Conservation (phyloP, 257 asterid species). For the Solanum okadae region DNA sequence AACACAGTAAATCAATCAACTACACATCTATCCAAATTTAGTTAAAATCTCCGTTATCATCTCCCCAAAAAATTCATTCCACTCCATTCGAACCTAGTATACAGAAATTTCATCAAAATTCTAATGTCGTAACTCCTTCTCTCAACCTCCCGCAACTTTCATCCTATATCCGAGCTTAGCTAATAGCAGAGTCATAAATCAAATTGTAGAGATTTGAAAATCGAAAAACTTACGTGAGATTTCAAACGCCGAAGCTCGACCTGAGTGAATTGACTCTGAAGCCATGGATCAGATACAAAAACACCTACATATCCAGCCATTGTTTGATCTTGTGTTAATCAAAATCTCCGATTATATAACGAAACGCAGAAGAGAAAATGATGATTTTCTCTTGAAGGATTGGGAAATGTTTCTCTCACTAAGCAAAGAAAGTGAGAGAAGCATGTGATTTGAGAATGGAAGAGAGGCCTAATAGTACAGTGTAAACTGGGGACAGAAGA, state of each 20-base stretch:
- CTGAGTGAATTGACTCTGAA: slow-evolving; percentile 92
- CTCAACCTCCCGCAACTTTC: neutral
- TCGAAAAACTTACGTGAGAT: slow-evolving; percentile 47
- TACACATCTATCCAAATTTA: neutral
- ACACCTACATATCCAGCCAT: slow-evolving; percentile 88
- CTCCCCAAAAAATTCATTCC: neutral
- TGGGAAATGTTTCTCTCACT: neutral
- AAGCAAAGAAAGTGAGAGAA: neutral
- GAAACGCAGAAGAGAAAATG: neutral
- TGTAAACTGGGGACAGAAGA: slow-evolving; percentile 36
- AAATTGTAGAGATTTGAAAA: neutral
- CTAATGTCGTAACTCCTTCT: neutral
- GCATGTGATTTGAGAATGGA: slow-evolving; percentile 7
- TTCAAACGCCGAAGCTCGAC: slow-evolving; percentile 85
- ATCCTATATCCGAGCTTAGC: neutral
- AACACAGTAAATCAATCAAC: neutral
- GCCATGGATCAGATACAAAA: slow-evolving; percentile 91
- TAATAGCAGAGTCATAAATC: neutral
- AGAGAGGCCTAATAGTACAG: slow-evolving; percentile 23
- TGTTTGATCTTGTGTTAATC: neutral
- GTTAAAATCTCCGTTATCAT: neutral
- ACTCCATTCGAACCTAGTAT: neutral
- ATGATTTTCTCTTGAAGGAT: neutral
- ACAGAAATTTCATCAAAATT: neutral
- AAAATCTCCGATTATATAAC: neutral